These are phyloP conservation scores for Coprinopsis cinerea DNA, from an alignment of 768 basidiomycete genomes.

Conservation along the genomic window DNA sequence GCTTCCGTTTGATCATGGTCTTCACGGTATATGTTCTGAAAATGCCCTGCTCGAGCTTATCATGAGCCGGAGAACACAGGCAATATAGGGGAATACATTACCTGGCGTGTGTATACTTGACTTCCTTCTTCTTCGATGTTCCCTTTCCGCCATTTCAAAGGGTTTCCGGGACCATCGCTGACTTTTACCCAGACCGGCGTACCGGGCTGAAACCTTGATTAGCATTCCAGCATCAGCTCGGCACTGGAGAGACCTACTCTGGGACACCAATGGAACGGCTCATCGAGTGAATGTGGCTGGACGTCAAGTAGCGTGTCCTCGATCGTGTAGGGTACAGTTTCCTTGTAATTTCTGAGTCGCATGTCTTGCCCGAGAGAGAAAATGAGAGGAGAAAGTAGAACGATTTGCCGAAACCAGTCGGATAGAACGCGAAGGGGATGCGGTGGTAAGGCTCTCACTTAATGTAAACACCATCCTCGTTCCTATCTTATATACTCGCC, in stretches of 20 bases:
- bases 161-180: slow-evolving; percentile 10
- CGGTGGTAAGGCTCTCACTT: neutral
- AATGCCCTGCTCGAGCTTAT: slow-evolving; percentile 8
- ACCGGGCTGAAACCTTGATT: slow-evolving; percentile 9
- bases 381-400: neutral
- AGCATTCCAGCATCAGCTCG: neutral
- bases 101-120: slow-evolving; percentile 3
- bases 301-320: slow-evolving; percentile 18
- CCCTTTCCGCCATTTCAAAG: slow-evolving; percentile 12
- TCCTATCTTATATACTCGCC: neutral
- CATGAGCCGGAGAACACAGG: neutral
- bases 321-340: slow-evolving; percentile 17
- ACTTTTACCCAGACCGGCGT: slow-evolving; percentile 14
- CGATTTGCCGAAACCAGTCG: neutral
- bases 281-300: slow-evolving; percentile 18
- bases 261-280: slow-evolving; percentile 18
- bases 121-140: slow-evolving; percentile 9
- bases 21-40: slow-evolving; percentile 12
- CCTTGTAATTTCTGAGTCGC: slow-evolving; percentile 19
- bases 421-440: neutral
- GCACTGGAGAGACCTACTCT: slow-evolving; percentile 6
- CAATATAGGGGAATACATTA: neutral
- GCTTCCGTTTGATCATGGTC: slow-evolving; percentile 7
- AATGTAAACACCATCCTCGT: neutral
- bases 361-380: slow-evolving; percentile 2